Base-by-base conservation (phyloP, 2,329 filamentous ascomycete genomes). In the Aspergillus pseudoterreus region DNA sequence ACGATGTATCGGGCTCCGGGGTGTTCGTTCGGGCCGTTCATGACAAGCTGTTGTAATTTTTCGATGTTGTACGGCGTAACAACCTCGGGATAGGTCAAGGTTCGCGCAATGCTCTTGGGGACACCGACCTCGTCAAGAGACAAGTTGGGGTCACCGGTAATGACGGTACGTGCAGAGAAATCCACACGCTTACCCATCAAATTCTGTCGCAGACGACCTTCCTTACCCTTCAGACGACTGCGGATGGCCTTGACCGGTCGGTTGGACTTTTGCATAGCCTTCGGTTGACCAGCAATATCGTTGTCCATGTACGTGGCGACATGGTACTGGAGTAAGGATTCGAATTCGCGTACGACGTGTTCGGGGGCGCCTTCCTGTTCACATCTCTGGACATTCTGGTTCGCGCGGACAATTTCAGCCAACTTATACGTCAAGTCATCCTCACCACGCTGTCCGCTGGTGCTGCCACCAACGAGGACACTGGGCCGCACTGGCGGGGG, bases 301-400 rank as follows among this genome's bases (percentile, higher is more conserved):
- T 99, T 99, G 74, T 99, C 94, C 95, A 99, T 99, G 74, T 96
- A 95, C 1, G 95, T 99, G 41, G 95, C 95, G 54, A 99, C 92
- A 66, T 99, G 95, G 68, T 96, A 99, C 68, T 99, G 95, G 35
- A 99, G 78, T 30, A 99, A 77, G 57, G 87, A 85, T 71, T 96
- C 90, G 53, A 96, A 97, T 64, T 99, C 94, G 53, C 85, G 83
- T 14, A 91, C 84, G 59, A 97, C 90, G 72, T 99, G 94, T 57
- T 89, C 86, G 1, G 94, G 91, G 3, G 92, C 92, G 51, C 94
- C 94, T 71, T 96, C 91, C 53, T 89, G 84, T 64, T 95, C 90
- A 54, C 91, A 94, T 61, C 94, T 87, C 61, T 89, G 86, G 51
- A 99, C 92, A 63, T 96, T 96, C 62, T 88, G 87, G 75, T 99